Base-by-base conservation (phyloP, 2,329 filamentous ascomycete species). In the Diaporthe nobilis region DNA sequence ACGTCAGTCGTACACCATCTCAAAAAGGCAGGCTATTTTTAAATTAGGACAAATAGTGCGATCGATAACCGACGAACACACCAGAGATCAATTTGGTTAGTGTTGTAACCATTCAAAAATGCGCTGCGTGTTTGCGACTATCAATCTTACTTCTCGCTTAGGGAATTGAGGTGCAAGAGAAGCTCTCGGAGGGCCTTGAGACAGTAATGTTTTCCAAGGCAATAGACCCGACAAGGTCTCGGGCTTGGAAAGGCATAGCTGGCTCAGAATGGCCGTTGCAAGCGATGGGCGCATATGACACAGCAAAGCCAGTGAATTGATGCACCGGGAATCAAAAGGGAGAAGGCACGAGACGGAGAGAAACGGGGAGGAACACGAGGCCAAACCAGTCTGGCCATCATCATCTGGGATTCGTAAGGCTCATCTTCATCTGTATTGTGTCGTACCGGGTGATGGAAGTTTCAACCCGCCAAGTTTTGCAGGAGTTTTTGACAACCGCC, bases 91-190 rank as follows among this genome's bases (percentile, higher is more conserved):
- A 65, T 22, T 8, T 34, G 22, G 58, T 25, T 12, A 55, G 28
- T 65, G 13, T 63, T 37, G 49, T 42, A 20, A 4, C 39, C 25
- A 25, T 39, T 28, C 42, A 31, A 31, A 61, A 37, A 37, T 49
- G 25, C 22, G 47, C 42, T 12, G 39, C 13, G 15, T 75, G 76
- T 73, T 76, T 60, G 79, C 87, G 81, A 87, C 58, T 84, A 80
- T 25, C 28, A 75, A 81, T 82, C 77, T 81, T 81, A 2, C 17
- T 22, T 9, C 34, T 42, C n/a, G n/a, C 39, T n/a, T 47, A 10
- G 20, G 37, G 39, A 22, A 15, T 58, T 22, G 25, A 25, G 34
- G n/a, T 60, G 8, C 49, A 47, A 67, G 58, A 58, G 49, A 28
- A 25, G 28, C 13, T 15, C 13, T 31, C 49, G 20, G 13, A n/a